phyloP scores from a whole-genome alignment of 2,329 filamentous ascomycete genomes.

The Acrocalymma vagum region DNA sequence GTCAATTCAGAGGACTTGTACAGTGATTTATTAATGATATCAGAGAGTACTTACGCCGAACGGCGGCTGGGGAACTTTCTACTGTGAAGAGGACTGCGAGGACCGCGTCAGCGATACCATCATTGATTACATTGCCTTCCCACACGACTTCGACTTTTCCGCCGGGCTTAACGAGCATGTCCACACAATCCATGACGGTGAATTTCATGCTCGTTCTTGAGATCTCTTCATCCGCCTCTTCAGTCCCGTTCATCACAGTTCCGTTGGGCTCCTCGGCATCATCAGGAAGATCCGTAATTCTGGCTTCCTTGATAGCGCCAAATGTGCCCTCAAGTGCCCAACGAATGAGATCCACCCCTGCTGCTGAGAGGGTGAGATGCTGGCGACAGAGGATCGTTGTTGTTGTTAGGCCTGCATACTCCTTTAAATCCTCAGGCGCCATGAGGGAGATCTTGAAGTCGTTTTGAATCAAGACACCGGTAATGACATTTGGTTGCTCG shows the following conservation, averaged over 20 bases:
- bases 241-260: conserved; percentile 56
- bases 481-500: conserved; percentile 68
- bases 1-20: conserved; percentile 7
- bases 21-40: conserved; percentile 2
- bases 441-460: conserved; percentile 98
- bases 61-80: conserved; percentile 92
- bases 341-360: conserved; percentile 87
- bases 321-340: conserved; percentile 97
- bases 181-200: conserved; percentile 88
- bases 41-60: conserved; percentile 74
- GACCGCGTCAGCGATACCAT: conserved; percentile 96
- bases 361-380: conserved; percentile 84
- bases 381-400: conserved; percentile 95
- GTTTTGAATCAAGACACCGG: conserved; percentile 93
- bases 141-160: conserved; percentile 92
- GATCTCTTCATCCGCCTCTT: conserved; percentile 73
- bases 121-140: conserved; percentile 98
- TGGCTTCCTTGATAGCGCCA: conserved; percentile 70
- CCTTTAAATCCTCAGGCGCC: conserved; percentile 93
- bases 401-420: conserved; percentile 96
- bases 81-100: conserved; percentile 92
- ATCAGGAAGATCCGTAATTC: conserved; percentile 38
- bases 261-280: conserved; percentile 46
- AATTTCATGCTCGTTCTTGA: conserved; percentile 62
- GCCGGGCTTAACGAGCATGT: conserved; percentile 77